Evolutionary conservation across 805 yeast species (phyloP), one percentile per base, ranked within the genome.

Genomic region (Metschnikowia similis): DNA sequence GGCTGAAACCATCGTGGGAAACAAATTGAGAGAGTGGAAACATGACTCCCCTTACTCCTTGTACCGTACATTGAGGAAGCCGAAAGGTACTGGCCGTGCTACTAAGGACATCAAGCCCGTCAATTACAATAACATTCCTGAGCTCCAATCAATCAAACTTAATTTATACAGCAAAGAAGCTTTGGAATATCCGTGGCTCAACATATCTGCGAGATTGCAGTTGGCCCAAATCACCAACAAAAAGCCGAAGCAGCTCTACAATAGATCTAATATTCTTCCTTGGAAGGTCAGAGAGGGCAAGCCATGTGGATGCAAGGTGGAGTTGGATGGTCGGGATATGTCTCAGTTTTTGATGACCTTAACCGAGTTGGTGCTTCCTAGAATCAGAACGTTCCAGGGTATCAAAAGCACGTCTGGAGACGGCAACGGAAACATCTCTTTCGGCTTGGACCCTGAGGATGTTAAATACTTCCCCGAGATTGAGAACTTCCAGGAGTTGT

Each of bases 221-320:
- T 65, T 94, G 50, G 95, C 94, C 60, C 98, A 92, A 66, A 87
- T 94, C 61, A 92, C 99, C n/a, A 96, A 96, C 53, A 82, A 78
- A 53, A 88, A 89, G 66, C 90, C 97, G 35, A 72, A 75, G 53
- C 79, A 85, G 26, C 72, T 89, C 14, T 87, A 74, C 63, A 85
- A 95, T 38, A 86, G 81, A 62, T 77, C 88, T 8, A 89, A 89
- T 68, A 87, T 89, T 32, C 85, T 91, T 48, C 79, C 81, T 41
- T 91, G 96, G 96, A 83, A 84, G 58, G 77, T 91, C 48, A 83
- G 97, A 67, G 83, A 83, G 44, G 96, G 97, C 36, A 84, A 82
- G 76, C 85, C 85, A 45, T 87, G 95, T 82, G 99, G 99, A 48
- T 96, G 95, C 48, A 87, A 87, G 63, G 84, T 85, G 11, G 81